These are phyloP conservation scores for Suhomyces terraborum DNA, from an alignment of 1,139 yeast genomes.

Conservation along the genomic window DNA sequence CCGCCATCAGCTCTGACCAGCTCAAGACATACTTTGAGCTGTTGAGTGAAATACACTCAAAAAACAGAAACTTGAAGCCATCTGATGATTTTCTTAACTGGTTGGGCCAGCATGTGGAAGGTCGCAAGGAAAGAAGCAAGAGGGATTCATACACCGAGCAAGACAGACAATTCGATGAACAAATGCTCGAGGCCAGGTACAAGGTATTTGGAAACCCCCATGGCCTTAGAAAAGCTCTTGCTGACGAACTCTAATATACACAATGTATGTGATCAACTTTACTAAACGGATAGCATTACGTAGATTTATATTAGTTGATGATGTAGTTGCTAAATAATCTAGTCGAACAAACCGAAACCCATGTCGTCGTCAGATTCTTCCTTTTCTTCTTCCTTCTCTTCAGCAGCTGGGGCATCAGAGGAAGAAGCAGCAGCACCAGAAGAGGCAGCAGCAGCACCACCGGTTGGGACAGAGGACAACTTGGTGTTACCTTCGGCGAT, in stretches of 20 bases:
- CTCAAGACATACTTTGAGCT: constrained; percentile 45
- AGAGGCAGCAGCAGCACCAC: constrained; percentile 88
- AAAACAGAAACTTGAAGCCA: constrained; percentile 28
- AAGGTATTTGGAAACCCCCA: constrained; percentile 76
- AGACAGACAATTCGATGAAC: constrained; percentile 43
- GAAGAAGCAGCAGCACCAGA: constrained; percentile 68
- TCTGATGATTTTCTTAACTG: constrained; percentile 53
- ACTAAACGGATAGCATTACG: constrained; percentile 6
- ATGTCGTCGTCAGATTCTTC: constrained; percentile 54
- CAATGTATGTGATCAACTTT: too few relatives aligned
- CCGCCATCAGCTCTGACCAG: constrained; percentile 37
- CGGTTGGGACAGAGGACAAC: constrained; percentile 96
- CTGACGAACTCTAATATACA: constrained; percentile 50
- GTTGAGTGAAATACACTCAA: constrained; percentile 40
- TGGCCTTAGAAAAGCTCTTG: constrained; percentile 60
- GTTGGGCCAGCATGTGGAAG: constrained; percentile 57
- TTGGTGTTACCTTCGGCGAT: constrained; percentile 94
- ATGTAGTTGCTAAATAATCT: constrained; percentile 20
- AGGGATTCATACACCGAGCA: constrained; percentile 33
- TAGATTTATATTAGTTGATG: constrained; percentile 15
- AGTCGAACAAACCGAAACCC: constrained; percentile 58
- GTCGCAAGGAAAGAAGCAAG: constrained; percentile 32
- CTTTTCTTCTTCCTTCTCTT: constrained; percentile 64
- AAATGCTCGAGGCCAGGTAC: constrained; percentile 63
- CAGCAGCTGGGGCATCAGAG: constrained; percentile 71